Evolutionary conservation across 2,329 filamentous ascomycete species (phyloP), one percentile per base, ranked within the genome.

Genomic region (Hypoxylon sp.): DNA sequence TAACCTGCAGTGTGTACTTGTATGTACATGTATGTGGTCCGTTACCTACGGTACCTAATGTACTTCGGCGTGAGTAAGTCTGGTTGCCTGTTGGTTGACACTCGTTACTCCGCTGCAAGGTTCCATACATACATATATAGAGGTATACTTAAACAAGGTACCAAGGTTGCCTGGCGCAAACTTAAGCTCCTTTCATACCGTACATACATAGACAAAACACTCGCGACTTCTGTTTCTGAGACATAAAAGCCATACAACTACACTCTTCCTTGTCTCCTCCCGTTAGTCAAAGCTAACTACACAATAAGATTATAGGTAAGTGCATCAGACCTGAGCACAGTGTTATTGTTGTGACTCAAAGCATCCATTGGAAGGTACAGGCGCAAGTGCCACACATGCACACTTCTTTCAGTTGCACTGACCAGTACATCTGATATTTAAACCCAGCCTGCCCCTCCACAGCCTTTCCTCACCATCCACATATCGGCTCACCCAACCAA

Each of bases 371-470:
- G 22, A 42, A 22, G 50, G 50, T 13, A 26, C 35, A 17, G 3
- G 13, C 35, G 35, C 13, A 42, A 22, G 22, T 54, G 5, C 52
- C 39, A 13, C 17, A 5, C 26, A n/a, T 11, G 35, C 39, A 13
- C 17, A 5, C 26, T 8, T 11, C 5, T 48, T 48, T 11, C 22
- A 24, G 22, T 13, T 50, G 26, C 47, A 26, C 14, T n/a, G 8
- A 31, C 26, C 47, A 5, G 6, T n/a, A 9, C n/a, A 35, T 29
- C 3, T n/a, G 22, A 11, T 53, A 53, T 17, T 29, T 22, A 58
- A 35, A 24, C 5, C 5, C 5, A 31, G 26, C 46, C 19, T 52
- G 44, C 65, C 65, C 65, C 65, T 67, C 65, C 65, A 65, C 29
- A 55, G 31, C 50, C 37, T 33, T 22, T 22, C 22, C 10, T 50